Conservation (phyloP, 805 yeast genomes). For the Tetrapisispora pingtungensis region DNA sequence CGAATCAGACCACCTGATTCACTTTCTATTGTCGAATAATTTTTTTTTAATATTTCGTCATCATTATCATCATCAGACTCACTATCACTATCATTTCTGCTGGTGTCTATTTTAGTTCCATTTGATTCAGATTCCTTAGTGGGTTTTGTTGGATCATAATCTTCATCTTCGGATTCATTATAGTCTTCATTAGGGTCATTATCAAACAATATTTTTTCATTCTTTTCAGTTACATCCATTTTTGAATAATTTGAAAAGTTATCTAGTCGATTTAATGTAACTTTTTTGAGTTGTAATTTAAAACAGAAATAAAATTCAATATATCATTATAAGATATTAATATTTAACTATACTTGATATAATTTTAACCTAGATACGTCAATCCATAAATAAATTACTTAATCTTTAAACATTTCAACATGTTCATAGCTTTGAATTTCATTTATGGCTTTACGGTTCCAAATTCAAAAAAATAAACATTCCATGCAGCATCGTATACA, state of each 20-base stretch:
- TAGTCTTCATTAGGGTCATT: slow-evolving; percentile 18
- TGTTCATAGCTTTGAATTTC: too few species aligned
- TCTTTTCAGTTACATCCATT: not conserved
- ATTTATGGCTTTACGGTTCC: too few species aligned
- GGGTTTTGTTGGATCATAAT: slow-evolving; percentile 29
- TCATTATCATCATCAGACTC: slow-evolving; percentile 27
- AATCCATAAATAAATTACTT: too few species aligned
- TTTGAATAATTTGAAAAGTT: too few species aligned
- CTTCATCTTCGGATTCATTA: slow-evolving; percentile 32
- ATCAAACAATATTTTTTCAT: not conserved
- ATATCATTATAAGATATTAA: too few species aligned
- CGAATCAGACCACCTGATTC: slow-evolving; percentile 53
- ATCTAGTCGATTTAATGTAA: too few species aligned
- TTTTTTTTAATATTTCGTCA: slow-evolving; percentile 24
- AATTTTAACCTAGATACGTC: too few species aligned
- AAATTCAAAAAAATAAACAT: too few species aligned
- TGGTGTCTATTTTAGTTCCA: slow-evolving; percentile 26
- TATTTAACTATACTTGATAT: too few species aligned
- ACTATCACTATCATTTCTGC: slow-evolving; percentile 21
- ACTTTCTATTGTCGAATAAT: slow-evolving; percentile 47
- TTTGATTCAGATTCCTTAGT: not conserved
- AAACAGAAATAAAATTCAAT: too few species aligned
- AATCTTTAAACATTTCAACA: too few species aligned
- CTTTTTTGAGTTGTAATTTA: too few species aligned
- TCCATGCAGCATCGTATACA: not conserved